A percentile compares a stretch with the other conserved stretches of the same genome.
phyloP scores from a whole-genome alignment of 1,284 basidiomycete genomes.

The Ganoderma leucocontextum region DNA sequence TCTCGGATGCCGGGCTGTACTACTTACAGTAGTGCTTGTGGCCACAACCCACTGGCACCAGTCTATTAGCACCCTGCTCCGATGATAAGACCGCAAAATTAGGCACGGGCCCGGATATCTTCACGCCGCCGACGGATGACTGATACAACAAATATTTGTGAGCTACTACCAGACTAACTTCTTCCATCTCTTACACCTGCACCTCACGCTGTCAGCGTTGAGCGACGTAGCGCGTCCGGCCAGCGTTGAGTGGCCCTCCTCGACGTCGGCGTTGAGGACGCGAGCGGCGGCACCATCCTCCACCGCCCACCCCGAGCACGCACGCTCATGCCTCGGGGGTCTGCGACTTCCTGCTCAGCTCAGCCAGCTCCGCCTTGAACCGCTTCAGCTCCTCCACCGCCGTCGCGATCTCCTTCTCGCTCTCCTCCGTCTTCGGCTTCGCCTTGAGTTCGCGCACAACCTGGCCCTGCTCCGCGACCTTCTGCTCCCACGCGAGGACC shows the following conservation, averaged over 20 bases:
- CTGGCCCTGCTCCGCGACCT: conserved; percentile 79
- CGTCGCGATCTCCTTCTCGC: conserved; percentile 53
- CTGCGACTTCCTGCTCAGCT: conserved; percentile 33
- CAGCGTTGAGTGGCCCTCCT: too few relatives aligned
- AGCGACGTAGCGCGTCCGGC: background rate
- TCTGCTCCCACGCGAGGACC: conserved; percentile 69
- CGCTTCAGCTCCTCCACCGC: conserved; percentile 60
- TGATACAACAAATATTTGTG: background rate
- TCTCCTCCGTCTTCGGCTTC: conserved; percentile 71
- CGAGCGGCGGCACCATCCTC: background rate
- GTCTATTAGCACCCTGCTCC: background rate
- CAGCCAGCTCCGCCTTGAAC: conserved; percentile 73
- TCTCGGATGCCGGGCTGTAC: background rate
- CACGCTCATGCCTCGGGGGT: background rate
- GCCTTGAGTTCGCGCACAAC: conserved; percentile 73
- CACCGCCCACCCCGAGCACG: background rate
- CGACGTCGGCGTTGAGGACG: background rate
- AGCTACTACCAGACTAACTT: background rate
- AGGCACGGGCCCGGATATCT: background rate
- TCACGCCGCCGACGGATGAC: background rate
- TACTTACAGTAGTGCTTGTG: too few relatives aligned
- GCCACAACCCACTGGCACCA: background rate
- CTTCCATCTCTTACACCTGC: background rate
- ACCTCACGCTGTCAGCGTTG: background rate
- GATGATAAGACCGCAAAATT: background rate